Base-by-base conservation (phyloP, 768 basidiomycete genomes). In the Chalciporus chontae region DNA sequence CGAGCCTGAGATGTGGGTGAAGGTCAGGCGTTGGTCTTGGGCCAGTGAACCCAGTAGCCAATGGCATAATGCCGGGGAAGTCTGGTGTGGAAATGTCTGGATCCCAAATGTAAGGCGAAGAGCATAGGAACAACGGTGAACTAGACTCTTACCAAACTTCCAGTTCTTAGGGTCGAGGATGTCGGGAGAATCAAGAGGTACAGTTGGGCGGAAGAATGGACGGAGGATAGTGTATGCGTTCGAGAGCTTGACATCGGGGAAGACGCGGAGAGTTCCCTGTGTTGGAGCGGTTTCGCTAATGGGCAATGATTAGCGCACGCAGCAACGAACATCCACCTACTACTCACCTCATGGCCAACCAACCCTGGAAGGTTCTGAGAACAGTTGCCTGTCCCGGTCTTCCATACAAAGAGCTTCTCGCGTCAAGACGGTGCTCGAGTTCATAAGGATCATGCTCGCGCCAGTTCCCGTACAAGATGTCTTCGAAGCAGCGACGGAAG, bases 331-430 rank as follows among this genome's bases (percentile, higher is more conserved):
- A 31, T 11, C 17, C 10, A 53, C 15, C 52, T 45, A 13, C 51
- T 46, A 49, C 60, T 3, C 40, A 85, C 82, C 80, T 83, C 73
- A 85, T 72, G 2, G 85, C 75, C 13, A 86, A 64, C 87, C 87
- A 90, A n/a, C 86, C 87, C 58, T 89, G 87, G 71, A 84, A 90
- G 3, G 83, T 80, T 45, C 79, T 70, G 60, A 82, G 80, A 7
- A 80, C 72, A 48, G 65, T 78, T 19, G 77, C 73, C 65, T 79
- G 81, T 49, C 71, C 74, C 5, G 76, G 73, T 14, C 76, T 72
- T 36, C 80, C 75, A 65, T 88, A 87, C 49, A 90, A 57, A 17
- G 85, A 85, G 42, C 71, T 81, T 31, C 77, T 69, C 1, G 85
- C 87, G 49, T 79, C 64, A 23, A 88, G 66, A 34, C 85, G 75